Conservation (phyloP, 164 flowering plant species). For the Echeveria elegans region DNA sequence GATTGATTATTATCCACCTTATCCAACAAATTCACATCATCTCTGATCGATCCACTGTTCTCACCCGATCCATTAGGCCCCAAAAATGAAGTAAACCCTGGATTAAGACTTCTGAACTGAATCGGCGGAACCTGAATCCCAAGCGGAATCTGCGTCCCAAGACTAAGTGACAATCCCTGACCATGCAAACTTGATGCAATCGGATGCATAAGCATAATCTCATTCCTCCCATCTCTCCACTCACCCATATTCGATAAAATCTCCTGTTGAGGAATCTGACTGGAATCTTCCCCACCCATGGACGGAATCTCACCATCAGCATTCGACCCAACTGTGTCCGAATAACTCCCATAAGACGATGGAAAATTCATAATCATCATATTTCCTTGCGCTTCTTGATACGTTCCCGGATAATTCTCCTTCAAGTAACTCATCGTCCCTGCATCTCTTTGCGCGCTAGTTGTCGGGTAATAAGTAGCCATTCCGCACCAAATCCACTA, state of each 20-base stretch:
- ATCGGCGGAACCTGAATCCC: conserved; percentile 30
- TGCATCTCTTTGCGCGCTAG: conserved; percentile 51
- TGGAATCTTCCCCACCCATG: conserved; percentile 31
- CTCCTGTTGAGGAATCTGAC: conserved; percentile 39
- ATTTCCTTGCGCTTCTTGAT: conserved; percentile 40
- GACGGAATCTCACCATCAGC: conserved; percentile 36
- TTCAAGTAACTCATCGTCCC: conserved; percentile 41
- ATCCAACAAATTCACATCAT: conserved; percentile 16
- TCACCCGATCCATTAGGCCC: conserved; percentile 21
- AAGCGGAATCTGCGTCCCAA: conserved; percentile 49
- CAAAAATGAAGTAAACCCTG: conserved; percentile 31
- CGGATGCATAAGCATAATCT: conserved; percentile 45
- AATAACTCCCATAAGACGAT: conserved; percentile 38
- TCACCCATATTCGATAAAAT: conserved; percentile 28
- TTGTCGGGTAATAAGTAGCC: conserved; percentile 64
- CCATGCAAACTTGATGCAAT: conserved; percentile 32
- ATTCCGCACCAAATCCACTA: conserved; percentile 17
- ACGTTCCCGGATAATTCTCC: conserved; percentile 38
- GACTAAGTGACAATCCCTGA: conserved; percentile 61
- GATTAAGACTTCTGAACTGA: conserved; percentile 21
- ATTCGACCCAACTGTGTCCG: conserved; percentile 41
- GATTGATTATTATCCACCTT: conserved; percentile 25
- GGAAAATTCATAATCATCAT: conserved; percentile 55
- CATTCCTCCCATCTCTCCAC: conserved; percentile 64
- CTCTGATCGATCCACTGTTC: too few relatives aligned